Base-by-base conservation (phyloP, 495 filamentous ascomycete species). In the Aspergillus campestris region DNA sequence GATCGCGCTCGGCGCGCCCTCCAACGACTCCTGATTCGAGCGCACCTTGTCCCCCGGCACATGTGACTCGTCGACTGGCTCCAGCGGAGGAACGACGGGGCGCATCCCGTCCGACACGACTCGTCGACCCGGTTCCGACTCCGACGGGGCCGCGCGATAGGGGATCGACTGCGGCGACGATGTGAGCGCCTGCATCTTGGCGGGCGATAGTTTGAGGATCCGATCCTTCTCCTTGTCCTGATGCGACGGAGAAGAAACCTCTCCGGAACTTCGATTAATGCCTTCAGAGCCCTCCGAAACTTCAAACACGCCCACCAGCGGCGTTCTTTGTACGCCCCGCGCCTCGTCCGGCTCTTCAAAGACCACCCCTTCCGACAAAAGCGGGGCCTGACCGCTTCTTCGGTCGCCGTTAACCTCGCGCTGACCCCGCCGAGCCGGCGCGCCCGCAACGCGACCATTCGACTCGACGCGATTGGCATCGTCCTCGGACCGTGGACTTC, bases 81-180 rank as follows among this genome's bases (percentile, higher is more conserved):
- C 59, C 0, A 50, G 33, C 9, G 44, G 49, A n/a, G 48, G 33
- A 30, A 45, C 24, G 2, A 41, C 31, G 4, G 7, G 13, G 32
- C 53, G 48, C 14, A 42, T 36, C 10, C 53, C 53, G 7, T 68
- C 61, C 4, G 64, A 60, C 5, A 60, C 51, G 10, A 47, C 46
- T 40, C 57, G 54, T 42, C 52, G 52, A n/a, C 55, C 57, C 6
- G 46, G 41, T 8, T 56, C 56, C 14, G 29, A 33, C 27, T 66
- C 57, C 13, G 57, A 49, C 10, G 53, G 49, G 14, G 51, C 51
- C 29, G 60, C 57, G 10, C 58, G 62, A 37, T 65, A 58, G 1
- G 76, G 74, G 8, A 78, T 66, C 14, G 72, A 77, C 8, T 78
- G 65, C 12, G 75, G 74, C 12, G 75, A 75, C 2, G 75, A 75